Conservation (phyloP, 129 eudicot genomes). For the Gnaphalium uliginosum region DNA sequence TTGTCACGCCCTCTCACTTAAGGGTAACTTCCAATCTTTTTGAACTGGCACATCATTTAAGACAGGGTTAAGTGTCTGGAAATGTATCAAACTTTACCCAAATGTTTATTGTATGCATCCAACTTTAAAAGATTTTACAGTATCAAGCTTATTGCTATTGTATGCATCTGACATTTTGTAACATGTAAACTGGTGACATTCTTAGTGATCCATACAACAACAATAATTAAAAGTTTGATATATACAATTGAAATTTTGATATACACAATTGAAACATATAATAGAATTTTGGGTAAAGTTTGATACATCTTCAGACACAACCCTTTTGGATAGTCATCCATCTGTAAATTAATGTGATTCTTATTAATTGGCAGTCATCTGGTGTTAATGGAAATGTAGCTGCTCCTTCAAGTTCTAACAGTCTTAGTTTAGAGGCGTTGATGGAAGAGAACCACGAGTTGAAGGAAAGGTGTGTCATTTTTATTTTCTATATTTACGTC, state of each 20-base stretch:
- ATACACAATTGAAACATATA: too few species aligned
- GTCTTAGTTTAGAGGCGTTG: constrained; percentile 31
- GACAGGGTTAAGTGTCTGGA: not conserved
- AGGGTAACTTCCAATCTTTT: constrained; percentile 37
- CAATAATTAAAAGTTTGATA: too few species aligned
- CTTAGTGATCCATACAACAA: too few species aligned
- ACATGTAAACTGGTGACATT: not conserved
- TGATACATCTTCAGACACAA: too few species aligned
- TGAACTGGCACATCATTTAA: not conserved
- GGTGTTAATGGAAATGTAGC: constrained; percentile 26
- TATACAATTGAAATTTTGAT: too few species aligned
- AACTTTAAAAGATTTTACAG: not conserved
- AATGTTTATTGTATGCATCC: not conserved
- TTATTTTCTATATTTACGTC: not conserved
- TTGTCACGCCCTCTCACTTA: constrained; percentile 28
- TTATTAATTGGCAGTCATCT: constrained; percentile 38
- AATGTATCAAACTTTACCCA: not conserved
- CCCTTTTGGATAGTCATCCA: not conserved
- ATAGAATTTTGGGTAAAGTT: too few species aligned
- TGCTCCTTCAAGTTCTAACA: constrained; percentile 25
- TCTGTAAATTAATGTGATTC: constrained; percentile 3
- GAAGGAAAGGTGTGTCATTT: constrained; percentile 54
- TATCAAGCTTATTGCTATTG: not conserved
- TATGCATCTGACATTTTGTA: not conserved
- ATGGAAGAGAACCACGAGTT: constrained; percentile 61